phyloP scores from a whole-genome alignment of 257 asterid genomes.

The Anisodus acutangulus region DNA sequence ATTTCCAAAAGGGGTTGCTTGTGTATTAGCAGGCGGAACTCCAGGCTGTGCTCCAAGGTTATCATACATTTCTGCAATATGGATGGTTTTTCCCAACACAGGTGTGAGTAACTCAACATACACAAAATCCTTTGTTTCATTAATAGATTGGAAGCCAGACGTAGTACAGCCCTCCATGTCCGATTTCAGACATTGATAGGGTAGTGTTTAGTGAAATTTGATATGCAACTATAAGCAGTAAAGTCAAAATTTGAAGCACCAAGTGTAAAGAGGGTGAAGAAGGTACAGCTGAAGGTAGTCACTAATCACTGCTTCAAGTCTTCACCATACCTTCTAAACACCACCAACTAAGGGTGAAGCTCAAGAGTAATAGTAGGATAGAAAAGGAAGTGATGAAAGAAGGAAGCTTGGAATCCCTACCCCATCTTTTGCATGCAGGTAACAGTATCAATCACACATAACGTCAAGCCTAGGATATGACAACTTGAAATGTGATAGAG shows the following conservation, averaged over 20 bases:
- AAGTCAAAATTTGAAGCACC: not conserved
- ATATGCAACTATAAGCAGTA: not conserved
- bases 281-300: not conserved
- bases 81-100: not conserved
- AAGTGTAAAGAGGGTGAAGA: not conserved
- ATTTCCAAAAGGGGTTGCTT: constrained; percentile 27
- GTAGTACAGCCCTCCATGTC: not conserved
- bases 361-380: not conserved
- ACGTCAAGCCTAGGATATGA: not conserved
- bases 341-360: not conserved
- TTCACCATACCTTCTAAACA: constrained; percentile 15
- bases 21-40: not conserved
- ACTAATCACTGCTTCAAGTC: constrained; percentile 18
- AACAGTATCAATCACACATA: not conserved
- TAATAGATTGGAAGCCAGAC: not conserved
- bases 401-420: not conserved
- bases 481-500: not conserved
- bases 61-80: constrained; percentile 28
- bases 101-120: not conserved
- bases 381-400: not conserved
- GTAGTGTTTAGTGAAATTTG: constrained; percentile 18
- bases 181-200: not conserved
- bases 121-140: not conserved
- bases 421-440: not conserved
- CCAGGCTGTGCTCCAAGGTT: constrained; percentile 28